These are phyloP conservation scores for Dianthus caryophyllus DNA, from an alignment of 148 eudicot species.

Conservation along the genomic window DNA sequence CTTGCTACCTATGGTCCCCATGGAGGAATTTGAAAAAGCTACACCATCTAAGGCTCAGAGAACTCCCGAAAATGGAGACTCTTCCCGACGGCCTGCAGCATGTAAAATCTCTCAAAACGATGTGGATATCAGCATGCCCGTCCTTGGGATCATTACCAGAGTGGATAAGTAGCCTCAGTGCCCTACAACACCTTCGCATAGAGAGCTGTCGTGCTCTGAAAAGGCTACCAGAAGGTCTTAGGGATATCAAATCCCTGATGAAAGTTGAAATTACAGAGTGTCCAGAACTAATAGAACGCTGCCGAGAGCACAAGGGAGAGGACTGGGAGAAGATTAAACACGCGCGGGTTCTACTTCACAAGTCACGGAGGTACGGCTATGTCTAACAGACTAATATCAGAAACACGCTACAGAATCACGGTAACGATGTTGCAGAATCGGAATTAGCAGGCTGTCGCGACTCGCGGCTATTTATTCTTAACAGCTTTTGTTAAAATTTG, in stretches of 20 bases:
- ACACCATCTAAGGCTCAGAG: slow-evolving; percentile 10
- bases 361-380: slow-evolving; percentile 28
- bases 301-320: slow-evolving; percentile 26
- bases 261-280: slow-evolving; percentile 25
- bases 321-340: slow-evolving; percentile 24
- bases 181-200: slow-evolving; percentile 22
- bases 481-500: too few relatives aligned
- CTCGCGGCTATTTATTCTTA: too few relatives aligned
- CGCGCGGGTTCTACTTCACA: slow-evolving; percentile 25
- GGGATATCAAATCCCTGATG: slow-evolving; percentile 15
- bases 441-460: too few relatives aligned
- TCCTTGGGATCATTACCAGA: slow-evolving; percentile 18
- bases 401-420: too few relatives aligned
- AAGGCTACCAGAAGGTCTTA: slow-evolving; percentile 23
- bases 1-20: neutral
- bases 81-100: slow-evolving; percentile 17
- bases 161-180: slow-evolving; percentile 19
- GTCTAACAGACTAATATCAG: slow-evolving; percentile 5
- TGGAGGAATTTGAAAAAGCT: slow-evolving; percentile 10
- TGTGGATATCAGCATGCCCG: slow-evolving; percentile 21
- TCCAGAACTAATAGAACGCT: slow-evolving; percentile 27
- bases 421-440: too few relatives aligned
- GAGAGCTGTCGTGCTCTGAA: slow-evolving; percentile 21
- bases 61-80: slow-evolving; percentile 16
- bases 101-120: slow-evolving; percentile 15